Conservation (phyloP, 305 asterid genomes). For the Solanum hybrid region DNA sequence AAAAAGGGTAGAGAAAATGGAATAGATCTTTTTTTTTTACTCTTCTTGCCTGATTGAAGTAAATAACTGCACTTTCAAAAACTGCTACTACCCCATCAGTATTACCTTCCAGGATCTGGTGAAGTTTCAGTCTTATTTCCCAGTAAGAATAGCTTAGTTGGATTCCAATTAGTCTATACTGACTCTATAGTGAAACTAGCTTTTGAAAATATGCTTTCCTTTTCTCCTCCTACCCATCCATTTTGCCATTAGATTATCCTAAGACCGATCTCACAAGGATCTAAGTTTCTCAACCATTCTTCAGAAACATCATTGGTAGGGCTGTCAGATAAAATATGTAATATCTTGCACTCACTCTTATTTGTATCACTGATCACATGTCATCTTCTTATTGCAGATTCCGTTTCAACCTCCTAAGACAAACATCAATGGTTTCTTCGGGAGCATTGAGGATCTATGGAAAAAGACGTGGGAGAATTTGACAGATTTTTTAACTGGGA, state of each 20-base stretch:
- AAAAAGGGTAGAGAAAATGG: neutral
- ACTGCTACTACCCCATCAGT: neutral
- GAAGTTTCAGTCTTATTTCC: neutral
- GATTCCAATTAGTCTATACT: neutral
- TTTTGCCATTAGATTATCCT: neutral
- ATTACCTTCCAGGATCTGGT: neutral
- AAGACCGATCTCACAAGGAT: neutral
- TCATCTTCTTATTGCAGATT: slow-evolving; percentile 31
- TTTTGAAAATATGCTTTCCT: neutral
- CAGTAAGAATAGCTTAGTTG: neutral
- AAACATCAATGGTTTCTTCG: slow-evolving; percentile 60
- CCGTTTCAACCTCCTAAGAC: slow-evolving; percentile 80
- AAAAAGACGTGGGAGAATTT: slow-evolving; percentile 44
- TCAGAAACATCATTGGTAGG: neutral
- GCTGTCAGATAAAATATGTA: neutral
- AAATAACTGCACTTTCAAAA: neutral
- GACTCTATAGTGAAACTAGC: neutral
- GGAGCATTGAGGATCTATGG: slow-evolving; percentile 68
- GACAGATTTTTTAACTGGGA: slow-evolving; percentile 63
- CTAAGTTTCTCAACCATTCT: neutral
- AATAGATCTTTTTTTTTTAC: neutral
- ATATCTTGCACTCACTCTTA: neutral
- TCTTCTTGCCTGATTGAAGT: neutral
- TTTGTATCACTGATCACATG: neutral
- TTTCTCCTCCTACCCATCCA: neutral